Conservation (phyloP, 202 grass and related monocot species). For the Zizania palustris region DNA sequence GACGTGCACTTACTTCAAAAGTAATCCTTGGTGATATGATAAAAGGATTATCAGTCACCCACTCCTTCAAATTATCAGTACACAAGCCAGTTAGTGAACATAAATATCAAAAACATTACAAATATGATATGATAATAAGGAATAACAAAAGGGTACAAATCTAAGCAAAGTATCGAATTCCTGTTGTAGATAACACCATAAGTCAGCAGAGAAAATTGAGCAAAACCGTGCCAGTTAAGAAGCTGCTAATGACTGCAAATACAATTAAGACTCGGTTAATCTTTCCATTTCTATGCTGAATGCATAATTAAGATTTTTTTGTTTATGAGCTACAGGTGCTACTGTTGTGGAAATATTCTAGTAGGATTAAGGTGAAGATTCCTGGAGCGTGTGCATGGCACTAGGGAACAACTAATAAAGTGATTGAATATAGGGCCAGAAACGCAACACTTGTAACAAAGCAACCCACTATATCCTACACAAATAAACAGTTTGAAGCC, state of each 20-base stretch:
- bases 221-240: conserved; percentile 13
- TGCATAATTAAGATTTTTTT: neutral
- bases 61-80: conserved; percentile 67
- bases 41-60: conserved; percentile 92
- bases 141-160: conserved; percentile 1
- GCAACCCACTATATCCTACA: neutral
- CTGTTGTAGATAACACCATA: neutral
- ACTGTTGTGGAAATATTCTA: conserved; percentile 27
- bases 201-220: conserved; percentile 5
- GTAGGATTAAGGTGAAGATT: conserved; percentile 16
- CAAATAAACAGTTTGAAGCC: conserved; percentile 8
- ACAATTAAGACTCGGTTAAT: conserved; percentile 4
- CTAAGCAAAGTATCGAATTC: neutral
- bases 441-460: conserved; percentile 16
- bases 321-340: conserved; percentile 18
- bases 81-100: conserved; percentile 21
- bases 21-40: conserved; percentile 99
- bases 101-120: neutral
- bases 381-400: conserved; percentile 26
- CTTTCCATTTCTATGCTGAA: neutral
- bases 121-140: conserved; percentile 3
- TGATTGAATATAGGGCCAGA: conserved; percentile 3
- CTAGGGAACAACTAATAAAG: conserved; percentile 12
- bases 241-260: conserved; percentile 5
- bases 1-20: conserved; percentile 96